Percentiles rank a stretch among this genome's conserved stretches.
Evolutionary conservation across 225 moss, liverwort and hornwort genomes (phyloP).

Genomic region (Marchantia polymorpha): DNA sequence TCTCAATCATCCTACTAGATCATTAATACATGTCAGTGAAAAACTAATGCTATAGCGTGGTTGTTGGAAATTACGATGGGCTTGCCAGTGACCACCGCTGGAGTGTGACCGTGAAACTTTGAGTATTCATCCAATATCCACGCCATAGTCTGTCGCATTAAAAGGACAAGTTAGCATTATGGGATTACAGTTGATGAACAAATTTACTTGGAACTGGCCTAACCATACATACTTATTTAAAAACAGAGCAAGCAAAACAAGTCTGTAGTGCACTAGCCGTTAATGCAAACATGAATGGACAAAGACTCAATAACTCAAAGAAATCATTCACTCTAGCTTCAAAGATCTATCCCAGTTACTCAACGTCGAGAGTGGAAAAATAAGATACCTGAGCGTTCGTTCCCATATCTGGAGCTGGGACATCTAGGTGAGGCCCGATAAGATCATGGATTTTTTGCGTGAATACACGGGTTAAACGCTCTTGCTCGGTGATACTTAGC

Average conservation of each 20-base stretch:
- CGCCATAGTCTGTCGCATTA: slow-evolving; percentile 74
- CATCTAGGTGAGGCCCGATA: slow-evolving; percentile 81
- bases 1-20: background rate
- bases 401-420: slow-evolving; percentile 99
- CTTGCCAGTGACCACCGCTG: slow-evolving; percentile 92
- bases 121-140: slow-evolving; percentile 98
- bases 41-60: background rate
- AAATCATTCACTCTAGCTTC: no score
- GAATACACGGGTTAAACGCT: slow-evolving; percentile 88
- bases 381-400: slow-evolving; percentile 70
- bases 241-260: background rate
- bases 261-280: no score
- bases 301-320: no score
- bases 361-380: no score
- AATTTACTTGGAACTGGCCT: no score
- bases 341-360: no score
- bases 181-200: background rate
- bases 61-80: slow-evolving; percentile 64
- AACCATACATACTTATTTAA: no score
- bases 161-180: background rate
- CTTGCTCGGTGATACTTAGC: slow-evolving; percentile 69
- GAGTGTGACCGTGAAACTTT: slow-evolving; percentile 89
- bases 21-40: background rate
- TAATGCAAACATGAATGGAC: no score
- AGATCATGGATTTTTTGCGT: slow-evolving; percentile 94